A percentile compares a stretch with the other conserved stretches of the same genome.
Evolutionary conservation across 2,329 filamentous ascomycete genomes (phyloP).

Genomic region (Claviceps pazoutovae): DNA sequence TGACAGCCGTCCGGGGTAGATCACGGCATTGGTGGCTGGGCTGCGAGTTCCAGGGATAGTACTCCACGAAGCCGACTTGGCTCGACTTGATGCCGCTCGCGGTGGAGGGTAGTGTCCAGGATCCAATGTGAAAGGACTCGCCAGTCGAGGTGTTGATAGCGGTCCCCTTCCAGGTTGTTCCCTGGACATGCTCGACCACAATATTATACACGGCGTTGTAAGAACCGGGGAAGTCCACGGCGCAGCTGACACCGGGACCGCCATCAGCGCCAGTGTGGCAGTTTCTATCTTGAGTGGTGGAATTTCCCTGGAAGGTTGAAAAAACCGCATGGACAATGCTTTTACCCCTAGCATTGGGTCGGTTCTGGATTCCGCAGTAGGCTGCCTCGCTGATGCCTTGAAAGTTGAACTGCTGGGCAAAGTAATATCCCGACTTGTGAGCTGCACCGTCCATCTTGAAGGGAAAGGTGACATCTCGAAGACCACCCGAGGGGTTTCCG

Average conservation of each 20-base stretch:
- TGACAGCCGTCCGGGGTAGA: not conserved
- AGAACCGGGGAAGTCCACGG: not conserved
- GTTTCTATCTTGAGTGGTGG: not conserved
- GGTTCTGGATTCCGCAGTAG: not conserved
- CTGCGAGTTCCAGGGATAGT: not conserved
- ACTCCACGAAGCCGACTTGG: not conserved
- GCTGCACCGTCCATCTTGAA: conserved; percentile 9
- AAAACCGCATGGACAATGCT: not conserved
- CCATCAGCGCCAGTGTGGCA: not conserved
- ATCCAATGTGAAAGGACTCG: not conserved
- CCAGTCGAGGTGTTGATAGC: not conserved
- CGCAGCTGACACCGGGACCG: not conserved
- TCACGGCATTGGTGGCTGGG: not conserved
- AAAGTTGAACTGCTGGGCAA: conserved; percentile 12
- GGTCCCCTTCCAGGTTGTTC: not conserved
- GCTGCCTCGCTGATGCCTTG: not conserved
- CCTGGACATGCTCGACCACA: not conserved
- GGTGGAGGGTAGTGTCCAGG: not conserved
- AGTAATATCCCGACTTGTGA: conserved; percentile 11
- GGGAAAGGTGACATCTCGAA: conserved; percentile 9
- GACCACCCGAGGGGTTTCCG: not conserved
- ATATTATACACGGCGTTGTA: not conserved
- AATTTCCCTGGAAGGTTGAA: not conserved
- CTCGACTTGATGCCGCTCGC: not conserved
- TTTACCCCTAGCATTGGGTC: not conserved